phyloP scores from a whole-genome alignment of 2,329 filamentous ascomycete genomes.

The Davidsoniella virescens region DNA sequence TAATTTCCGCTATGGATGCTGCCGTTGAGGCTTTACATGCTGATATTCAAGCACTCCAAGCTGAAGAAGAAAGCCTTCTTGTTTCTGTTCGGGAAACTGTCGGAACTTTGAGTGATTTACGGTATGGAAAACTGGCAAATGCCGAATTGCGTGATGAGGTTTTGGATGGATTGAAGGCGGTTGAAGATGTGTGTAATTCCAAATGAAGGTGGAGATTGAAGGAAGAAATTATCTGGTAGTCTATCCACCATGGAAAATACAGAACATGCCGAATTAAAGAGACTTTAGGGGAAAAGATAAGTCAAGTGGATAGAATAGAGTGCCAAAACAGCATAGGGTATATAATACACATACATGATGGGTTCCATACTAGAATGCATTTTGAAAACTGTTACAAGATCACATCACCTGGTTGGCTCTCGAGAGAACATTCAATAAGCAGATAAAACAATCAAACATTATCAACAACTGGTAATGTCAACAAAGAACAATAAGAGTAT shows the following conservation, averaged over 20 bases:
- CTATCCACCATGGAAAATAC: not conserved
- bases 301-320: no score
- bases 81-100: slow-evolving; percentile 48
- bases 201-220: not conserved
- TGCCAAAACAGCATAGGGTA: no score
- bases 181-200: slow-evolving; percentile 20
- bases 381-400: no score
- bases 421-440: no score
- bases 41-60: slow-evolving; percentile 49
- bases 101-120: slow-evolving; percentile 62
- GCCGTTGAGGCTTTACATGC: slow-evolving; percentile 49
- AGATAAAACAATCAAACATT: no score
- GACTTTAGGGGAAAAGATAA: not conserved
- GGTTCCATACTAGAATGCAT: no score
- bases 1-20: slow-evolving; percentile 52
- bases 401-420: no score
- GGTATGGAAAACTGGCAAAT: slow-evolving; percentile 61
- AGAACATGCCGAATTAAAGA: slow-evolving; percentile 10
- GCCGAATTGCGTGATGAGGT: slow-evolving; percentile 47
- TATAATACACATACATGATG: no score
- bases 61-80: slow-evolving; percentile 44
- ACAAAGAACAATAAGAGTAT: no score
- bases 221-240: not conserved
- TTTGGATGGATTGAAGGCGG: slow-evolving; percentile 45
- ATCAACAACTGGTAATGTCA: no score